Conservation (phyloP, 306 rosid species). For the Corylus heterophylla region DNA sequence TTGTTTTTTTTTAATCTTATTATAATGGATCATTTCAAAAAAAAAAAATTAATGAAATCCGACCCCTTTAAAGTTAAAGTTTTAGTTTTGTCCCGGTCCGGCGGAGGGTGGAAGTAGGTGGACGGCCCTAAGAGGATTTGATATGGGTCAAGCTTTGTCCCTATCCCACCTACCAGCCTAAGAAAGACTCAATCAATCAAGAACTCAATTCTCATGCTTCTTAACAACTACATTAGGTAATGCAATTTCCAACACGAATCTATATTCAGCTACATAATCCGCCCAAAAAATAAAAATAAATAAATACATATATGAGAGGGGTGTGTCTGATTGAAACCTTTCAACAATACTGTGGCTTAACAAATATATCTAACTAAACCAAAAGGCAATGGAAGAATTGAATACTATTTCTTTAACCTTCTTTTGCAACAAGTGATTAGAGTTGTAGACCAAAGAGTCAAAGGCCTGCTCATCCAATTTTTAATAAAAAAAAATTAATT, state of each 20-base stretch:
- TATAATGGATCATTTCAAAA: no score
- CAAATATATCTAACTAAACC: neutral
- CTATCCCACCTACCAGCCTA: slow-evolving; percentile 29
- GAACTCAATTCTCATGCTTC: neutral
- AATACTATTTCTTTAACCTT: slow-evolving; percentile 4
- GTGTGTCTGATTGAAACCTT: neutral
- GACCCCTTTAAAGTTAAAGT: no score
- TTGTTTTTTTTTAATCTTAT: no score
- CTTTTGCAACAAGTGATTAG: neutral
- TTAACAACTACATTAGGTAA: slow-evolving; percentile 4
- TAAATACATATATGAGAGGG: neutral
- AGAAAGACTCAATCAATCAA: slow-evolving; percentile 1
- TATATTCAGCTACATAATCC: no score
- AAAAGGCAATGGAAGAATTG: slow-evolving; percentile 13
- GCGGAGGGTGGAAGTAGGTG: slow-evolving; percentile 21
- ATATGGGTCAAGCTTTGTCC: slow-evolving; percentile 15
- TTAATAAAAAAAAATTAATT: slow-evolving; percentile 4
- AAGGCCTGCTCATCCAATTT: neutral
- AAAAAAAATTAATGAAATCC: no score
- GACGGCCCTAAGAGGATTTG: slow-evolving; percentile 21
- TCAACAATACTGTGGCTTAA: neutral
- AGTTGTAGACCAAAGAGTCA: slow-evolving; percentile 15
- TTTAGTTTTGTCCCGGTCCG: no score
- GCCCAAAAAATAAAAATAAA: neutral
- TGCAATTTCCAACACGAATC: no score